Evolutionary conservation across 768 basidiomycete species (phyloP).

Genomic region (Mycena amicta): DNA sequence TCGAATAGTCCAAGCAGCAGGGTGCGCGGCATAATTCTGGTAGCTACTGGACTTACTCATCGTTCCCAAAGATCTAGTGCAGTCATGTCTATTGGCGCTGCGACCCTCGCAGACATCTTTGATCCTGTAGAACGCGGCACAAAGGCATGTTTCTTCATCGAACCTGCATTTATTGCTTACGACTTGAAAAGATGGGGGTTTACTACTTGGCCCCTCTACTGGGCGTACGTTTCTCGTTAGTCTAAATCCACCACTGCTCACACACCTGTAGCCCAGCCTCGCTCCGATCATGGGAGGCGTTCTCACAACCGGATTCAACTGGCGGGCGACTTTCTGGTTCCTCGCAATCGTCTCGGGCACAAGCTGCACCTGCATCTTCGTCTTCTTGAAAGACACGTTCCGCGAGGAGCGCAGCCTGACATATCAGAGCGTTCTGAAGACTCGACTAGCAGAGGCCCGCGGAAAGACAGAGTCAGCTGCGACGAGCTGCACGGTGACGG

Average conservation of each 20-base stretch:
- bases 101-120: constrained; percentile 78
- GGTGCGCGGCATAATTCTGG: constrained; percentile 38
- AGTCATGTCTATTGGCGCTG: constrained; percentile 72
- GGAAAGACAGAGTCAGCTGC: constrained; percentile 22
- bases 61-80: constrained; percentile 58
- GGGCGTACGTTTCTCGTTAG: constrained; percentile 43
- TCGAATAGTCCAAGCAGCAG: constrained; percentile 67
- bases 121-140: constrained; percentile 74
- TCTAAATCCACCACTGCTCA: neutral
- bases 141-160: constrained; percentile 38
- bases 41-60: neutral
- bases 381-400: constrained; percentile 83
- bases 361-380: constrained; percentile 56
- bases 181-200: constrained; percentile 59
- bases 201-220: constrained; percentile 82
- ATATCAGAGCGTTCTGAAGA: constrained; percentile 69
- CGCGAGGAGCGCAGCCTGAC: constrained; percentile 78
- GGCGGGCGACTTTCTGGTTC: constrained; percentile 88
- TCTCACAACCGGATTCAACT: constrained; percentile 66
- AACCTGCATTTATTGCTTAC: neutral
- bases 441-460: constrained; percentile 29
- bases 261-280: constrained; percentile 35
- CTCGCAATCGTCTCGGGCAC: constrained; percentile 62
- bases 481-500: constrained; percentile 8
- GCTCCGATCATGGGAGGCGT: constrained; percentile 75